Evolutionary conservation across 2,329 filamentous ascomycete genomes (phyloP), one percentile per base, ranked within the genome.

Genomic region (Phoma sp.): DNA sequence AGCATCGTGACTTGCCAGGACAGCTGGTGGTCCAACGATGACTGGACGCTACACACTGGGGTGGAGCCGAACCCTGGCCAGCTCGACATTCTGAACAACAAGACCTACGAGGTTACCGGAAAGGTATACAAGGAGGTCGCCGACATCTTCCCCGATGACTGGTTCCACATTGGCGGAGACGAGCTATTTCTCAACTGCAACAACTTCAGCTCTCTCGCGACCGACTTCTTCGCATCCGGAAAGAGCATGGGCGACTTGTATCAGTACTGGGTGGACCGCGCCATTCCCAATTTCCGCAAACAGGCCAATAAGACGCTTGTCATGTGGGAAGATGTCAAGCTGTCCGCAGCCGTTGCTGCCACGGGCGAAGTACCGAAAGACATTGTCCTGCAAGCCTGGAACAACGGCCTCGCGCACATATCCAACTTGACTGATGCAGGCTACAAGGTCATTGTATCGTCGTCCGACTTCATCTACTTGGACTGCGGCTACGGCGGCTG

Each of bases 21-120:
- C 68, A 80, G 80, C 21, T 86, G 84, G 84, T 86, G 84, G 84
- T 84, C 81, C 33, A 86, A 86, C 66, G 84, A 86, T 54, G 70
- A 76, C 60, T 86, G 79, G 79, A 55, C 77, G 1, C 69, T 79
- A 21, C 82, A 85, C 61, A 85, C 84, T 2, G 83, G 80, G 51
- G 81, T 84, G 8, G 74, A 85, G 72, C 83, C 83, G 1, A 84
- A 82, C 62, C 83, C 83, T 0, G 83, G 83, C 19, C 82, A 85
- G 58, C 77, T 85, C 44, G 82, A 85, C 56, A 80, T 84, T 44
- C 73, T 84, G 54, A 81, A 84, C 69, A 76, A 81, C 74, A 80
- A 81, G 61, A 84, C 82, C 3, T 85, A 85, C 65, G 77, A 82
- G 27, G 78, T 83, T 2, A 79, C 85, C 1, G 69, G 74, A 15